phyloP scores from a whole-genome alignment of 192 early-diverging fungal species.

The Phycomyces blakesleeanus region DNA sequence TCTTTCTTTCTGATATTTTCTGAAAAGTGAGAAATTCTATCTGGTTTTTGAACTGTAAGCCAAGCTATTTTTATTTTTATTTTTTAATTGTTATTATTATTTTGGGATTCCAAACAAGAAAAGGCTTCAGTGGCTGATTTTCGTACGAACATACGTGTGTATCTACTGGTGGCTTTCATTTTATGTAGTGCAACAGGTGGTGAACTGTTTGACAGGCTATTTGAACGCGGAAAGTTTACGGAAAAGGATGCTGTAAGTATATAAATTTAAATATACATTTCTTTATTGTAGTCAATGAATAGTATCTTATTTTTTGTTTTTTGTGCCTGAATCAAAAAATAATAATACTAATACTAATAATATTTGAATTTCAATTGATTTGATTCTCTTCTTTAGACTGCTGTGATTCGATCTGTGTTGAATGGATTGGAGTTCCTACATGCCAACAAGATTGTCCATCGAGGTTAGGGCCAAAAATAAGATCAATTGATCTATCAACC shows the following conservation, averaged over 20 bases:
- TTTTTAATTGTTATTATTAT: too few species aligned
- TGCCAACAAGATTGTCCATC: conserved; percentile 80
- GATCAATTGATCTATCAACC: too few species aligned
- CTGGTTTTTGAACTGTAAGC: conserved; percentile 71
- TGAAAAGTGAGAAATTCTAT: conserved; percentile 74
- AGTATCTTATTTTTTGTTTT: too few species aligned
- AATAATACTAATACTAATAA: too few species aligned
- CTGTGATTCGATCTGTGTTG: conserved; percentile 69
- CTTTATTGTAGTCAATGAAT: too few species aligned
- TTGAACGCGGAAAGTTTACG: conserved; percentile 72
- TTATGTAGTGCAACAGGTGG: conserved; percentile 63
- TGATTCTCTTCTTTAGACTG: neutral
- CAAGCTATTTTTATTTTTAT: conserved; percentile 18
- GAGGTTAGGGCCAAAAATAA: conserved; percentile 39
- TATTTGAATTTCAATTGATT: too few species aligned
- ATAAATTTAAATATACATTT: too few species aligned
- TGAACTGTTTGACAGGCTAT: conserved; percentile 84
- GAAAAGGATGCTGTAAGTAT: conserved; percentile 70
- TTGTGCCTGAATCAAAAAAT: too few species aligned
- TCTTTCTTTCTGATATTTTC: too few species aligned
- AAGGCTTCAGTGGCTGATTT: neutral
- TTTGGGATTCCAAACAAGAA: neutral
- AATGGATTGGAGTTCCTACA: conserved; percentile 84
- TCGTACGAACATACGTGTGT: neutral
- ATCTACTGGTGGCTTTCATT: conserved; percentile 1